These are phyloP conservation scores for Citrus glauca DNA, from an alignment of 345 rosid genomes.

Conservation along the genomic window DNA sequence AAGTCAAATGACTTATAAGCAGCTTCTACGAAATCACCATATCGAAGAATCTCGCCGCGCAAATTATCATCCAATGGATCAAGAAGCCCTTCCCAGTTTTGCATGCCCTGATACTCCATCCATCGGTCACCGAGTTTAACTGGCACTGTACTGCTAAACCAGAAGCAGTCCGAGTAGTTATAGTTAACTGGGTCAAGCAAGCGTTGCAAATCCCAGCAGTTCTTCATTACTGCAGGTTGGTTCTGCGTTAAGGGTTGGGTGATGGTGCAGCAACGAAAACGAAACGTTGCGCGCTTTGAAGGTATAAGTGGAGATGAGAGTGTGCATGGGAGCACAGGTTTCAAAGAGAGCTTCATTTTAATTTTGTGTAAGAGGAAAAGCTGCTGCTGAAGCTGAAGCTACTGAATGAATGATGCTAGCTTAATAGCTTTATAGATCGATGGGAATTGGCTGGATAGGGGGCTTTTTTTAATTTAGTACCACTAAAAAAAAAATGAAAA, in stretches of 20 bases:
- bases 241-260: conserved; percentile 10
- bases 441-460: too few species aligned
- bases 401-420: not conserved
- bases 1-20: conserved; percentile 77
- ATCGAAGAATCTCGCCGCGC: conserved; percentile 74
- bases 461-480: too few species aligned
- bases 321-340: conserved; percentile 22
- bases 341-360: conserved; percentile 21
- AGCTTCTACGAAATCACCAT: conserved; percentile 77
- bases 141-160: conserved; percentile 6
- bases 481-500: too few species aligned
- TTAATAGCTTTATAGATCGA: not conserved
- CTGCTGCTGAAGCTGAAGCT: too few species aligned
- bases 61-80: conserved; percentile 85
- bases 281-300: not conserved
- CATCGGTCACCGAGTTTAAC: conserved; percentile 33
- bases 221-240: not conserved
- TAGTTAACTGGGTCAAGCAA: conserved; percentile 39
- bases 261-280: conserved; percentile 8
- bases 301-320: not conserved
- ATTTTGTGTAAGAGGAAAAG: not conserved
- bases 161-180: not conserved
- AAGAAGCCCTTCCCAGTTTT: conserved; percentile 64
- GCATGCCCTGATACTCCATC: conserved; percentile 58
- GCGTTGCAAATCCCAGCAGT: conserved; percentile 40